Evolutionary conservation across 1,139 yeast species (phyloP), one percentile per base, ranked within the genome.

Genomic region (Sugiyamaella grinbergsii): DNA sequence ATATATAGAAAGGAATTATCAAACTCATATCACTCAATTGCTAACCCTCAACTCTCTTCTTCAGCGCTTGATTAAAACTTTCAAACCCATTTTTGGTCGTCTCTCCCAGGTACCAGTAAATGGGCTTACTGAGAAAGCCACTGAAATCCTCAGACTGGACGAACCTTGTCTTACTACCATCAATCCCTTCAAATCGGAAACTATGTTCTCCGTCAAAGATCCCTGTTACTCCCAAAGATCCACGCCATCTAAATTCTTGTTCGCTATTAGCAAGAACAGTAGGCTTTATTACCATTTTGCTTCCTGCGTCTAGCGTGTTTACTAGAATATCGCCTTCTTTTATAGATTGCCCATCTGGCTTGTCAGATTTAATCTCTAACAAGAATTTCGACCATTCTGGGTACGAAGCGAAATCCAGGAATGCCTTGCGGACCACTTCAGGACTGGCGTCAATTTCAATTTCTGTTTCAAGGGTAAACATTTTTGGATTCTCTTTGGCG

Each of bases 391-490:
- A 19, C 53, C 53, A 50, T 29, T 45, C 39, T 3, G 53, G 28
- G 37, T 45, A 50, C 3, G 39, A 16, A 5, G 20, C 39, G 23
- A 50, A 50, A n/a, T 45, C 34, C 11, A 45, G 24, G 33, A 50
- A 50, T 5, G 38, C 41, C 39, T 50, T 19, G 20, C 53, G 49
- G 7, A 50, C 53, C 26, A 32, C 26, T 28, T 40, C 50, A 7
- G 42, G 47, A 29, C 42, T 42, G 28, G 53, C 47, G 22, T 50
- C 46, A 11, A 50, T 50, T 6, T 45, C 50, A 36, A 50, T 41
- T 8, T 26, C 41, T 1, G 49, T 37, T 34, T 41, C 40, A 36
- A 43, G n/a, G n/a, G n/a, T n/a, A n/a, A n/a, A n/a, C n/a, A n/a
- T n/a, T n/a, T n/a, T n/a, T n/a, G n/a, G n/a, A n/a, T n/a, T 41